phyloP scores from a whole-genome alignment of 179 eudicot species.

The Spergularia azorica region DNA sequence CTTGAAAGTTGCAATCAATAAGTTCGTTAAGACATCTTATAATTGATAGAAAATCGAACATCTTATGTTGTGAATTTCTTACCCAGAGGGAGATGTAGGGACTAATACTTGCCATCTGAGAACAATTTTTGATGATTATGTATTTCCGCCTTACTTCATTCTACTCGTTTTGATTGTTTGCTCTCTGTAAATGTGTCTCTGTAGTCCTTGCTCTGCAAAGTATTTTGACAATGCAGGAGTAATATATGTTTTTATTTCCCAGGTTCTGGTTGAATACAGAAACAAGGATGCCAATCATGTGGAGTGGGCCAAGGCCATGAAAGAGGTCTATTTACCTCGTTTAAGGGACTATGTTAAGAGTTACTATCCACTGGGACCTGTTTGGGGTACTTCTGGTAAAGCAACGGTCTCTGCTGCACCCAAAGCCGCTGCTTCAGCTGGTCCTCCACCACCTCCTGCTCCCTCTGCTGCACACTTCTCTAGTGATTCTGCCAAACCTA shows the following conservation, averaged over 20 bases:
- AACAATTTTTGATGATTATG: not conserved
- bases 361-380: constrained; percentile 88
- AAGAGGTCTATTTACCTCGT: constrained; percentile 87
- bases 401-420: constrained; percentile 54
- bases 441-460: constrained; percentile 83
- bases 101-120: not conserved
- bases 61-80: not conserved
- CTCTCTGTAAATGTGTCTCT: not conserved
- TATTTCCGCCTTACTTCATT: not conserved
- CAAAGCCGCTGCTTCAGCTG: constrained; percentile 51
- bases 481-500: constrained; percentile 59
- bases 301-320: constrained; percentile 97
- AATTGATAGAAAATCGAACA: not conserved
- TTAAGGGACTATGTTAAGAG: constrained; percentile 92
- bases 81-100: not conserved
- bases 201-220: not conserved
- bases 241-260: constrained; percentile 14
- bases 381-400: constrained; percentile 80
- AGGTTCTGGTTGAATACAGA: constrained; percentile 89
- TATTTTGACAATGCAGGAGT: not conserved
- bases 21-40: not conserved
- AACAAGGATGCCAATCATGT: constrained; percentile 84
- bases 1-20: too few species aligned
- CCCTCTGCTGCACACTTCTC: constrained; percentile 76
- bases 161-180: not conserved